Evolutionary conservation across 1,139 yeast species (phyloP), one percentile per base, ranked within the genome.

Genomic region (Kazachstania sp.): DNA sequence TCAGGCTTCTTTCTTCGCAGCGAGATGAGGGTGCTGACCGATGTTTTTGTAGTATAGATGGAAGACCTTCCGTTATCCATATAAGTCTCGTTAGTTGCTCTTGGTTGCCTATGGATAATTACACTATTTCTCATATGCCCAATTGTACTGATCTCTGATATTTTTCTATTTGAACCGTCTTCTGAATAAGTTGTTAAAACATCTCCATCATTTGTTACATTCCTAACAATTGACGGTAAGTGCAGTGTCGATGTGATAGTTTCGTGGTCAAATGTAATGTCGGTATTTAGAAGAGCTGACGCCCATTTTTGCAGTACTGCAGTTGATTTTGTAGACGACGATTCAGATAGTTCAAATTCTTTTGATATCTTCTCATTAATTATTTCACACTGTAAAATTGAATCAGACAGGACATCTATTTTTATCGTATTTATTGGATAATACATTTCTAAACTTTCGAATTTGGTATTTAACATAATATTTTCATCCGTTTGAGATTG

Each of bases 221-320:
- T 53, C 31, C 44, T 49, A 9, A 57, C 46, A 2, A 59, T 50
- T 3, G 58, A 54, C 1, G 64, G 62, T 9, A 53, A 19, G 13
- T 54, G 53, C 36, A 61, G 45, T 1, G 62, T 63, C 1, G 65
- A 60, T 3, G 65, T 60, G 28, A 64, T 54, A 40, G 50, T 51
- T 4, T 40, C 29, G 18, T 54, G 55, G 41, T 54, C 48, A 40
- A 63, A 60, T 9, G 40, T 34, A 11, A 64, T 38, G 4, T 54
- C 56, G 7, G 43, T 46, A 44, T 64, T 54, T 13, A 61, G 47
- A 11, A 64, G 44, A 1, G 59, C 66, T 1, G 64, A 55, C 6
- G 62, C 59, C 68, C 68, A 64, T 51, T 63, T 62, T 48, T 61
- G 60, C 15, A 61, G 51, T 13, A 57, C 48, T 44, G 57, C 51